These are phyloP conservation scores for Lentinula sp. DNA, from an alignment of 768 basidiomycete species.

Conservation along the genomic window DNA sequence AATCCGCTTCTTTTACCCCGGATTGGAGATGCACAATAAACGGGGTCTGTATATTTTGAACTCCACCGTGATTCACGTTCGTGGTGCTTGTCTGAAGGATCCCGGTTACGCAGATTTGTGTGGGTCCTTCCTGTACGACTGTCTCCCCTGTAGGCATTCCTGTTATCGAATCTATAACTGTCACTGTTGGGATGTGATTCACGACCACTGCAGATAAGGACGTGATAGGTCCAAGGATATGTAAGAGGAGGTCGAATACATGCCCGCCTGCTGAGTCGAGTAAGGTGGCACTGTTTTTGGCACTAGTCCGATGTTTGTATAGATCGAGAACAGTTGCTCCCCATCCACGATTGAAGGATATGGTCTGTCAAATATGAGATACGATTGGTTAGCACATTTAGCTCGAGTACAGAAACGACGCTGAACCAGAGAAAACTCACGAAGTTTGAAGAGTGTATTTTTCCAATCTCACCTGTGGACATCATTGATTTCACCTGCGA, in stretches of 20 bases:
- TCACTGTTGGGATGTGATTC: conserved; percentile 13
- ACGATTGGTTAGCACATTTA: too few species aligned
- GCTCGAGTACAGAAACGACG: not conserved
- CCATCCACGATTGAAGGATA: conserved; percentile 1
- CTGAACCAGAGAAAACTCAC: not conserved
- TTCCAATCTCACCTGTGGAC: not conserved
- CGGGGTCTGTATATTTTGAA: conserved; percentile 17
- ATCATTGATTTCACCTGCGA: not conserved
- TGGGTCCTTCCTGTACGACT: conserved; percentile 12
- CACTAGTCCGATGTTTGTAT: not conserved
- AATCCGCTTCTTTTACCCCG: conserved; percentile 5
- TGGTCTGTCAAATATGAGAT: not conserved
- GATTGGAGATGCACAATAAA: conserved; percentile 16
- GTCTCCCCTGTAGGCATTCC: conserved; percentile 20
- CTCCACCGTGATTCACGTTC: conserved; percentile 14
- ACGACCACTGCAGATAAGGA: conserved; percentile 18
- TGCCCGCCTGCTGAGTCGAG: conserved; percentile 21
- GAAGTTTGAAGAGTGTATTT: not conserved
- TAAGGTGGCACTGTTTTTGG: conserved; percentile 15
- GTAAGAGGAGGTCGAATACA: conserved; percentile 19
- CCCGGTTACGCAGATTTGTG: conserved; percentile 23
- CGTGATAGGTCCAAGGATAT: conserved; percentile 23
- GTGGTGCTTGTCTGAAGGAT: conserved; percentile 12
- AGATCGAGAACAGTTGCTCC: not conserved
- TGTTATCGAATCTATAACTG: conserved; percentile 16